Base-by-base conservation (phyloP, 305 asterid genomes). In the Fraxinus nigra region DNA sequence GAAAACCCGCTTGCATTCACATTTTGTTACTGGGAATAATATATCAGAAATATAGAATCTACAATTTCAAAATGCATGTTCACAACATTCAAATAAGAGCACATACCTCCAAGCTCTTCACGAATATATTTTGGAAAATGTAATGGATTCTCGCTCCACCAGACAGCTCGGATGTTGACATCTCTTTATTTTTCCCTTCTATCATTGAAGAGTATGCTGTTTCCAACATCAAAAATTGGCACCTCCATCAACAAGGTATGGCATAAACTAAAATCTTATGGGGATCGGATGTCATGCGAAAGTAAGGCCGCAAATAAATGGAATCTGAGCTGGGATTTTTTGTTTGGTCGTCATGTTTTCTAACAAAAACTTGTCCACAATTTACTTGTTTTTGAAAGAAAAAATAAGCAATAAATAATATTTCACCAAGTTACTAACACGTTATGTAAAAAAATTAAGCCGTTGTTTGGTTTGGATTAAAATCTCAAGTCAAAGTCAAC, bases 81-180 rank as follows among this genome's bases (percentile, higher is more conserved):
- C 46, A 77, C 34, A 82, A 78, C 63, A 75, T 77, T 74, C 54
- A 72, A 80, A 79, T 46, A 84, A 78, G 51, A 82, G 72, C 73
- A 84, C 89, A 82, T 82, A 95, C 98, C 98, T 97, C 98, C 91
- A 95, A 86, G 89, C 93, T 83, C 90, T 91, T 93, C 75, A 95
- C 98, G 84, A 88, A 95, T 48, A 95, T 95, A 81, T 86, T 86
- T 87, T 93, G 98, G 86, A 95, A 95, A 79, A 95, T 95, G 89
- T 92, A 91, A 91, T 92, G 98, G 77, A 95, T 90, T 88, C 98
- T 90, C 78, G 98, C 98, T 84, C 98, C 98, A 76, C 98, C 98
- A 85, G 97, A 92, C 77, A 95, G 85, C 91, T 95, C 98, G 65
- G 90, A 80, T 26, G 98, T 95, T 81, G 95, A 91, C 97, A 95